A percentile compares a stretch with the other conserved stretches of the same genome.
phyloP scores from a whole-genome alignment of 2,329 filamentous ascomycete species.

The Penicillium nordicum region DNA sequence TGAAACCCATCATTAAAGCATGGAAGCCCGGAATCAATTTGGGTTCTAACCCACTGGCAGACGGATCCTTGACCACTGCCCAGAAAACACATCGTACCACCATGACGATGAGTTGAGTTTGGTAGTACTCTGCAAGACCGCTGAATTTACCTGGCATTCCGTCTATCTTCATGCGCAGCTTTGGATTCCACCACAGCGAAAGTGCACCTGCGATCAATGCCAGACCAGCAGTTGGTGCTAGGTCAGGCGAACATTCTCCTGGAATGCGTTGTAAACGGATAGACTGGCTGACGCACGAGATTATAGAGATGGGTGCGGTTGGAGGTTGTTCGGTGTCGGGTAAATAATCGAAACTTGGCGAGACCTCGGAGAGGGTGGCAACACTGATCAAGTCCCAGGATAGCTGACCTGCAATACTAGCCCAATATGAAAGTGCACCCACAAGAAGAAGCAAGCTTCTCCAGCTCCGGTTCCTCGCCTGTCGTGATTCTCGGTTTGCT shows the following conservation, averaged over 20 bases:
- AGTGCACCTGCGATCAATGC: conserved; percentile 43
- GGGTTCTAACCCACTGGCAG: conserved; percentile 31
- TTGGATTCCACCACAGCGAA: conserved; percentile 51
- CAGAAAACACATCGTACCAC: conserved; percentile 44
- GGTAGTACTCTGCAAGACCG: conserved; percentile 47
- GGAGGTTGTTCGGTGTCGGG: conserved; percentile 7
- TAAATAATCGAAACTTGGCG: background rate
- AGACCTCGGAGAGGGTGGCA: conserved; percentile 22
- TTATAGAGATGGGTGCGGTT: conserved; percentile 15
- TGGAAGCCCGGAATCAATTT: conserved; percentile 37
- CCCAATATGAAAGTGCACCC: conserved; percentile 44
- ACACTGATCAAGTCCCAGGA: conserved; percentile 41
- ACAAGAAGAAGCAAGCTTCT: conserved; percentile 42
- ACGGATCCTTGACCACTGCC: conserved; percentile 42
- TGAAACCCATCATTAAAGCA: conserved; percentile 40
- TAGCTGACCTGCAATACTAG: conserved; percentile 44
- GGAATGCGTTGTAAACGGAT: conserved; percentile 22
- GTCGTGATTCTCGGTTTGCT: conserved; percentile 32
- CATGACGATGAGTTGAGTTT: conserved; percentile 46
- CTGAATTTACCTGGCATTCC: conserved; percentile 41
- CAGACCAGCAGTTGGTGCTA: conserved; percentile 35
- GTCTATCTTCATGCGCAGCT: conserved; percentile 43
- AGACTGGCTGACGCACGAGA: conserved; percentile 22
- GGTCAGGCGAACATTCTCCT: conserved; percentile 27
- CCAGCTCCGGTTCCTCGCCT: conserved; percentile 40